Evolutionary conservation across 2,329 filamentous ascomycete genomes (phyloP), one percentile per base, ranked within the genome.

Genomic region (Ilyonectria mors-panacis): DNA sequence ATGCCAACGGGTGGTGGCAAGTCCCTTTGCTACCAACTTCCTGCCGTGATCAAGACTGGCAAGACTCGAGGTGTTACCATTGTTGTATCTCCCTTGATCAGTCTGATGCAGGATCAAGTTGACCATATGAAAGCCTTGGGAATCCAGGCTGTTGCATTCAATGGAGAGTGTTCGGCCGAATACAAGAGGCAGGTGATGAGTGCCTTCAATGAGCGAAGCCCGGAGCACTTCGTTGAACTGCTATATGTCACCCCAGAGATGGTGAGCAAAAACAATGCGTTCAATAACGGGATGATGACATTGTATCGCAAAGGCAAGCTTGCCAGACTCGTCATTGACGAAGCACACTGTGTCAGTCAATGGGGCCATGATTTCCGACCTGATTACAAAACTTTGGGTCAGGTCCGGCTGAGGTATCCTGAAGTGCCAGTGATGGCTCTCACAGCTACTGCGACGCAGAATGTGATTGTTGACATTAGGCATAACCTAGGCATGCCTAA

Each of bases 1-100:
- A 99, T 99, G 96, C 96, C 97, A 2, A 99, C 96, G 0, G 96
- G 96, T 59, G 96, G 96, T 67, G 96, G 96, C 47, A 99, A 99
- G 78, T 98, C 95, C 1, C 85, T 99, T 2, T 98, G 96, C 79
- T 99, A 99, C 78, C 97, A 99, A 79, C 84, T 99, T 13, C 97
- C 96, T 15, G 94, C 96, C 2, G 88, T 98, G 21, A 87, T 99
- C 35, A 89, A 86, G 54, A 92, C 89, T 51, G 96, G 96, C 48
- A 92, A 88, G 74, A 98, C 95, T 0, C 85, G 85, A 37, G 97
- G 96, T 4, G 91, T 99, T 26, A 98, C 95, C 0, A 87, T 99
- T 60, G 96, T 99, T 3, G 90, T 99, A n/a, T 98, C 95, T 1
- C 96, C 96, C 3, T 83, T 99, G 56, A 85, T 99, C 42, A 98